Evolutionary conservation across 2,329 filamentous ascomycete species (phyloP).

Genomic region (Neofusicoccum laricinum): DNA sequence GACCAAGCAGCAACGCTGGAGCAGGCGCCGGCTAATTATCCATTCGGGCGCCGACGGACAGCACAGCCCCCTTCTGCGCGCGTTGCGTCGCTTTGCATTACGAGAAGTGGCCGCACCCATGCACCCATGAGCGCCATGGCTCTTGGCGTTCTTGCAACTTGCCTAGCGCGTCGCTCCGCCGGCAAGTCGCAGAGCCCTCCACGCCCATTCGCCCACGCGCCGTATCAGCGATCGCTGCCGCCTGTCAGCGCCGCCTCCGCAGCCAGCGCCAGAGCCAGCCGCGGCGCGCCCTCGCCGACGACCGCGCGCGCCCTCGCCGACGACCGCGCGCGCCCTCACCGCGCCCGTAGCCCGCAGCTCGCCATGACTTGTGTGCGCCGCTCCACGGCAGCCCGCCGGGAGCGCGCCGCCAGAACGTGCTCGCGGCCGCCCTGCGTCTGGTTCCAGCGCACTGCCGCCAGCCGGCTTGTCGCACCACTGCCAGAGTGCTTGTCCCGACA

Average conservation of each 20-base stretch:
- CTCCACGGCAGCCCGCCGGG: not conserved
- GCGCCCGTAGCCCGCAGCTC: not conserved
- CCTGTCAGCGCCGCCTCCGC: not conserved
- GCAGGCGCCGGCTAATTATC: conserved; percentile 17
- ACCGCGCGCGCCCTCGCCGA: too few relatives aligned
- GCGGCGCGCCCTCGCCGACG: too few relatives aligned
- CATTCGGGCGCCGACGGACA: conserved; percentile 11
- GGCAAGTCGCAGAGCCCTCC: not conserved
- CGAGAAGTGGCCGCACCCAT: conserved; percentile 15
- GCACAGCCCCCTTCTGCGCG: conserved; percentile 17
- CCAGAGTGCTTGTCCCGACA: conserved; percentile 15
- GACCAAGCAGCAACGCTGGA: conserved; percentile 4
- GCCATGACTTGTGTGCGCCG: not conserved
- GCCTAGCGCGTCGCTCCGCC: conserved; percentile 15
- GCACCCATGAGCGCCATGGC: conserved; percentile 14
- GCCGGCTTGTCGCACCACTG: conserved; percentile 12
- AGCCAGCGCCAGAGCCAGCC: too few relatives aligned
- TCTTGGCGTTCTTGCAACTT: conserved; percentile 17
- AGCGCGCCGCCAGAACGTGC: not conserved
- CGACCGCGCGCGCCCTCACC: not conserved
- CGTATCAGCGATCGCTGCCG: not conserved
- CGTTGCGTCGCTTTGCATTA: conserved; percentile 15
- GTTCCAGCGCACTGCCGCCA: not conserved
- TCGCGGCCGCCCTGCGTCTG: not conserved
- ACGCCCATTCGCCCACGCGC: not conserved